Evolutionary conservation across 805 yeast genomes (phyloP), one percentile per base, ranked within the genome.

Genomic region (Cyberlindnera sargentensis): DNA sequence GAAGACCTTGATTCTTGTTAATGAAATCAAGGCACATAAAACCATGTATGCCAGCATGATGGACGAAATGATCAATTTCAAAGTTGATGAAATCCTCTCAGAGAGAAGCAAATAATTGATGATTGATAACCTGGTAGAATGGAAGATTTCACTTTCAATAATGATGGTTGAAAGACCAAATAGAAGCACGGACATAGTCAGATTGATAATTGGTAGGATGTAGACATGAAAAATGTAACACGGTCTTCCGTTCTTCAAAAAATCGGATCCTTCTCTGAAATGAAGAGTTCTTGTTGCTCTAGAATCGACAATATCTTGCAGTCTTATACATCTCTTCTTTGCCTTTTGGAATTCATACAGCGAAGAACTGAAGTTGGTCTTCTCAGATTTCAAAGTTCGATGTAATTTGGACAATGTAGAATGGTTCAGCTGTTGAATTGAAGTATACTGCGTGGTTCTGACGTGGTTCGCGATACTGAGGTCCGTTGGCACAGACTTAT

Each of bases 141-240:
- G 90, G 43, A 83, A 70, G 31, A 82, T 64, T 56, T 87, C 95
- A 20, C 90, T 81, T 64, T 84, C 80, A n/a, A 82, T 70, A 4
- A 87, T 65, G 2, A 78, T 56, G 6, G 78, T 58, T 0, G 90
- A 76, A 5, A 75, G 52, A 0, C 55, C 35, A 9, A 67, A 68
- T 20, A 82, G 55, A 0, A 70, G 10, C 0, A 72, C 43, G 0
- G 86, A 71, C 20, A 65, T 47, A 0, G 70, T 23, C n/a, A 77
- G 64, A 36, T 72, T 70, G 1, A 67, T 34, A 6, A 61, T 38
- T 0, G 90, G 89, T 6, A 67, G 57, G 8, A 76, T 37, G 37
- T 64, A 67, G 44, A 71, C 64, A 48, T 72, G 66, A 41, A 66
- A 63, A 34, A 61, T 48, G 47, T 61, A 78, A 36, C 67, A 71